Conservation (phyloP, 1,284 basidiomycete genomes). For the Trametes sp. region DNA sequence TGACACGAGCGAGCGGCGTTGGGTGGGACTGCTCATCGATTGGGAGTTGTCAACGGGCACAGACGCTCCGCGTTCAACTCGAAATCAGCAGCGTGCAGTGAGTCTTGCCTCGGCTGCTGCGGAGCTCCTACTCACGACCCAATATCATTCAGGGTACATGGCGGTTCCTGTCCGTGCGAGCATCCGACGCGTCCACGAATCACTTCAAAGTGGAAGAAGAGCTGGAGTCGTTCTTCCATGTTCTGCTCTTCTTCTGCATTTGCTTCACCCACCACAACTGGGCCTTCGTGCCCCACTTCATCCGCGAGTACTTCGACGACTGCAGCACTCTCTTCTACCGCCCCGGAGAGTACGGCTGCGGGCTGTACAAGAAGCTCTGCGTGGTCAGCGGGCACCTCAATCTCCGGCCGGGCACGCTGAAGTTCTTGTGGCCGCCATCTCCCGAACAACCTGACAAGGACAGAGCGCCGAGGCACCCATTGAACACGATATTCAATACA, state of each 20-base stretch:
- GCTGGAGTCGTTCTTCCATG: conserved; percentile 26
- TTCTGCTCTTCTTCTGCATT: conserved; percentile 18
- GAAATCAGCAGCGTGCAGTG: conserved; percentile 18
- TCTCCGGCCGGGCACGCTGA: not conserved
- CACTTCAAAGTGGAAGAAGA: conserved; percentile 16
- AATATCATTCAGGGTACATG: conserved; percentile 21
- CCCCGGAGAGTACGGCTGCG: not conserved
- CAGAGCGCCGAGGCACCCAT: not conserved
- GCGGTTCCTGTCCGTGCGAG: conserved; percentile 23
- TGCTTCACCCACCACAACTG: conserved; percentile 21
- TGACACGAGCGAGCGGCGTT: not conserved
- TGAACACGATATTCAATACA: not conserved
- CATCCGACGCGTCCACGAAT: not conserved
- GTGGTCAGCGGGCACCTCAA: not conserved
- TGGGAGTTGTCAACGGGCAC: conserved; percentile 25
- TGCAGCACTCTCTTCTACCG: not conserved
- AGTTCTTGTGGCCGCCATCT: not conserved
- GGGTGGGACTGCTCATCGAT: conserved; percentile 12
- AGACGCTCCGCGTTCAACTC: not conserved
- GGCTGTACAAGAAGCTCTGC: not conserved
- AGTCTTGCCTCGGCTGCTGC: too few relatives aligned
- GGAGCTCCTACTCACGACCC: not conserved
- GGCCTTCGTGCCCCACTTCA: conserved; percentile 12
- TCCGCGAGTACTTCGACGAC: conserved; percentile 21
- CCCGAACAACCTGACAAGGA: not conserved